Percentiles rank a stretch among this genome's conserved stretches.
phyloP scores from a whole-genome alignment of 306 rosid genomes.

The Mucuna pruriens region DNA sequence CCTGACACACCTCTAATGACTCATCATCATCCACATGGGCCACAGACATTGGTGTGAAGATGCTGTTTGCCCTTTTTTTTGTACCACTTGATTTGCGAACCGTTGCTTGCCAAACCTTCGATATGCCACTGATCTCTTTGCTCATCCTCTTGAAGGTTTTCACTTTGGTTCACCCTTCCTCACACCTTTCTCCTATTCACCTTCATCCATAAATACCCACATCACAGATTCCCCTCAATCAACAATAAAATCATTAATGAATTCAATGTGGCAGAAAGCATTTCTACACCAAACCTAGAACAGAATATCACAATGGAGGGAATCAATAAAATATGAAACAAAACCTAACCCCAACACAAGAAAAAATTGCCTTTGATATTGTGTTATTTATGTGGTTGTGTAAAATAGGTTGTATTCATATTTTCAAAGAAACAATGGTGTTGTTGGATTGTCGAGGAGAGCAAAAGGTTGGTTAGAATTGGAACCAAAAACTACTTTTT shows the following conservation, averaged over 20 bases:
- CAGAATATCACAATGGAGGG: slow-evolving; percentile 17
- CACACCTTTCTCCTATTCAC: slow-evolving; percentile 31
- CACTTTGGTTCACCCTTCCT: slow-evolving; percentile 31
- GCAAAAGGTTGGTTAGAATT: slow-evolving; percentile 51
- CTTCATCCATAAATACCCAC: slow-evolving; percentile 55
- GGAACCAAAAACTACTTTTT: slow-evolving; percentile 42
- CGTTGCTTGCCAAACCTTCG: slow-evolving; percentile 68
- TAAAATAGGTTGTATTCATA: slow-evolving; percentile 47
- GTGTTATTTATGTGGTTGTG: slow-evolving; percentile 34
- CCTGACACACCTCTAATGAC: slow-evolving; percentile 50
- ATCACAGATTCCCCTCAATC: slow-evolving; percentile 20
- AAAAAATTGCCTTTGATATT: slow-evolving; percentile 31
- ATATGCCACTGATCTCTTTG: slow-evolving; percentile 64
- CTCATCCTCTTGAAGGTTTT: slow-evolving; percentile 66
- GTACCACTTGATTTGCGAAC: slow-evolving; percentile 65
- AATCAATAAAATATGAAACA: slow-evolving; percentile 35
- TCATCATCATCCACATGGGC: slow-evolving; percentile 85
- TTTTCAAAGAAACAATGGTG: slow-evolving; percentile 37
- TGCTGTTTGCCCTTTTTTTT: slow-evolving; percentile 66
- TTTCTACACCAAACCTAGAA: slow-evolving; percentile 46
- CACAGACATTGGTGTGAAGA: slow-evolving; percentile 78
- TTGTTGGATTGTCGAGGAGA: slow-evolving; percentile 60
- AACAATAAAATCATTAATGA: slow-evolving; percentile 9
- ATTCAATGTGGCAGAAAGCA: slow-evolving; percentile 17
- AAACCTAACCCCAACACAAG: background rate